These are phyloP conservation scores for Solanum piurae DNA, from an alignment of 257 asterid genomes.

Conservation along the genomic window DNA sequence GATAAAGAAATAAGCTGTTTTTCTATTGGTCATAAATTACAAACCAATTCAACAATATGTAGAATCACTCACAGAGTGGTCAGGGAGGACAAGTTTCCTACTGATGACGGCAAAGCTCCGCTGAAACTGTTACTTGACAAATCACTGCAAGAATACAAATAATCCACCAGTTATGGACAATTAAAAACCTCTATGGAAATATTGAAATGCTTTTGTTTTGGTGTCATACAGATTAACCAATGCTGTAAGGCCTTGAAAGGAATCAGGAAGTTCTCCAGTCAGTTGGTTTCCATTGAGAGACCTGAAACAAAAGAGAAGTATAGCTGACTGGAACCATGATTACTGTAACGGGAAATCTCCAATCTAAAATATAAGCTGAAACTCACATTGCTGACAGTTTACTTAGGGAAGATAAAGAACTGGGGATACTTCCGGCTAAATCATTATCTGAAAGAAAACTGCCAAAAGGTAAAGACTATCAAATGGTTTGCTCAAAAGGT, in stretches of 20 bases:
- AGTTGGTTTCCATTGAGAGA: slow-evolving; percentile 66
- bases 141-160: slow-evolving; percentile 47
- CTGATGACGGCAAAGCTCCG: slow-evolving; percentile 80
- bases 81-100: slow-evolving; percentile 50
- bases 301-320: slow-evolving; percentile 33
- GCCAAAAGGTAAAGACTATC: slow-evolving; percentile 53
- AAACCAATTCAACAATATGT: not conserved
- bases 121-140: slow-evolving; percentile 76
- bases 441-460: slow-evolving; percentile 94
- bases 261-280: slow-evolving; percentile 90
- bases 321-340: not conserved
- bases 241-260: slow-evolving; percentile 53
- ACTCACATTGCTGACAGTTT: slow-evolving; percentile 74
- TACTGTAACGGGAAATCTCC: not conserved
- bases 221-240: slow-evolving; percentile 75
- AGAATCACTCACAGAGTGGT: slow-evolving; percentile 54
- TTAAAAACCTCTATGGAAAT: slow-evolving; percentile 1
- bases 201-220: not conserved
- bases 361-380: not conserved
- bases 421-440: slow-evolving; percentile 79
- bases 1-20: slow-evolving; percentile 25
- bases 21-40: not conserved
- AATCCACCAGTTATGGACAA: slow-evolving; percentile 2
- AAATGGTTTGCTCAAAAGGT: slow-evolving; percentile 16
- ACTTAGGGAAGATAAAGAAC: slow-evolving; percentile 59